These are phyloP conservation scores for Glaciozyma martinii DNA, from an alignment of 768 basidiomycete genomes.

Conservation along the genomic window DNA sequence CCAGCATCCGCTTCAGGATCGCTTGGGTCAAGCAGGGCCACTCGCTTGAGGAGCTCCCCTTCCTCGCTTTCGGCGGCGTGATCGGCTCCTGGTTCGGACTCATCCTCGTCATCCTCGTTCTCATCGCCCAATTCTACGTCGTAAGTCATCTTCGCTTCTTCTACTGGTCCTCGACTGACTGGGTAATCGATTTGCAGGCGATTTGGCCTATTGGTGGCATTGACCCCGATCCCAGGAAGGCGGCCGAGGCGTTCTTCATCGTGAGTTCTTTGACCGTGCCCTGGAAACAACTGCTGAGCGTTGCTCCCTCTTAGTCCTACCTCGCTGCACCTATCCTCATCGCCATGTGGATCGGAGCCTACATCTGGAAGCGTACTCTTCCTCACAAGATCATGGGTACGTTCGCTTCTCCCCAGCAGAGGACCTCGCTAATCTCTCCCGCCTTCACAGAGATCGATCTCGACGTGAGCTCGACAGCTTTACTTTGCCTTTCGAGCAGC, in stretches of 20 bases:
- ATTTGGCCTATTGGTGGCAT: background rate
- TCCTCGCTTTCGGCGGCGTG: slow-evolving; percentile 29
- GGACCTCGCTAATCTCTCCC: no score
- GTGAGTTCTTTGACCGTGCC: no score
- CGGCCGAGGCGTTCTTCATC: slow-evolving; percentile 27
- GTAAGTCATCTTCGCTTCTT: no score
- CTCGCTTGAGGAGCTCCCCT: slow-evolving; percentile 31
- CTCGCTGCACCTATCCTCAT: slow-evolving; percentile 26
- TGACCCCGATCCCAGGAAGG: background rate
- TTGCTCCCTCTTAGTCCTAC: no score
- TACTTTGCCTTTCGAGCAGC: no score
- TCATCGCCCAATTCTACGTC: slow-evolving; percentile 34
- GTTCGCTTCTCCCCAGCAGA: no score
- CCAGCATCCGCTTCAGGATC: slow-evolving; percentile 35
- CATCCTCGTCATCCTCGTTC: slow-evolving; percentile 29
- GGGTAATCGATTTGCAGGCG: no score
- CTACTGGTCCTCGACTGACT: no score
- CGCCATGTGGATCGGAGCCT: slow-evolving; percentile 29
- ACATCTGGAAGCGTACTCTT: slow-evolving; percentile 28
- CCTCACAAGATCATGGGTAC: slow-evolving; percentile 22
- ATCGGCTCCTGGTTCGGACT: slow-evolving; percentile 29
- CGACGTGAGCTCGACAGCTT: slow-evolving; percentile 19
- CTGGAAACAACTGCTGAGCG: no score
- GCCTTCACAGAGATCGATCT: slow-evolving; percentile 36
- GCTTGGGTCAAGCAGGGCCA: slow-evolving; percentile 34